A percentile compares a stretch with the other conserved stretches of the same genome.
These are phyloP conservation scores for Apiotrichum brassicae DNA, from an alignment of 1,284 basidiomycete species.

Conservation along the genomic window DNA sequence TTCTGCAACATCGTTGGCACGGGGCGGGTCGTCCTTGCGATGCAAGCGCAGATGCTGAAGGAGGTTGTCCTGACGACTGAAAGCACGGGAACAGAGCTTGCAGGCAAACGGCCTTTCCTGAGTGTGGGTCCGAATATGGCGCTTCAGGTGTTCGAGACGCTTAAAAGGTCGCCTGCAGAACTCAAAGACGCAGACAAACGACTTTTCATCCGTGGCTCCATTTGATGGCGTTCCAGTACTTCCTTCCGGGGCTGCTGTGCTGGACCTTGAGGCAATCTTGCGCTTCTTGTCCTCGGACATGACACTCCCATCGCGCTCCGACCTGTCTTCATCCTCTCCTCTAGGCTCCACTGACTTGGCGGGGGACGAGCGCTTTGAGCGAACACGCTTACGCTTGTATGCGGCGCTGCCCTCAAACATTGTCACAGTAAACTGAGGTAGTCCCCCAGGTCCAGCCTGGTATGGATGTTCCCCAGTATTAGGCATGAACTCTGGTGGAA, in stretches of 20 bases:
- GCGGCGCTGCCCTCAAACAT: slow-evolving; percentile 20
- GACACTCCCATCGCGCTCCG: slow-evolving; percentile 4
- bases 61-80: slow-evolving; percentile 78
- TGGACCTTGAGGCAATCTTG: slow-evolving; percentile 4
- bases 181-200: slow-evolving; percentile 21
- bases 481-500: slow-evolving; percentile 11
- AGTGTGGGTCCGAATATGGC: slow-evolving; percentile 83
- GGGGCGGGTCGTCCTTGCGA: slow-evolving; percentile 38
- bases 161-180: slow-evolving; percentile 74
- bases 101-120: slow-evolving; percentile 76
- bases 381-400: slow-evolving; percentile 19
- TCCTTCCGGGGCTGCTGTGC: slow-evolving; percentile 7
- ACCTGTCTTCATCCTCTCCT: slow-evolving; percentile 7
- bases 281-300: slow-evolving; percentile 8
- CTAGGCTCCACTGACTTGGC: slow-evolving; percentile 14
- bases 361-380: slow-evolving; percentile 14
- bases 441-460: slow-evolving; percentile 11
- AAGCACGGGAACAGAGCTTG: slow-evolving; percentile 64
- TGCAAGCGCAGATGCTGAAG: slow-evolving; percentile 76
- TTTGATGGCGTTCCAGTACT: slow-evolving; percentile 4
- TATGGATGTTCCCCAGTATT: slow-evolving; percentile 1
- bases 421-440: slow-evolving; percentile 20
- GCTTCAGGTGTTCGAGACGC: slow-evolving; percentile 77
- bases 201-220: slow-evolving; percentile 18
- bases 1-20: slow-evolving; percentile 12